Evolutionary conservation across 2,329 filamentous ascomycete species (phyloP), one percentile per base, ranked within the genome.

Genomic region (Fusarium camptoceras): DNA sequence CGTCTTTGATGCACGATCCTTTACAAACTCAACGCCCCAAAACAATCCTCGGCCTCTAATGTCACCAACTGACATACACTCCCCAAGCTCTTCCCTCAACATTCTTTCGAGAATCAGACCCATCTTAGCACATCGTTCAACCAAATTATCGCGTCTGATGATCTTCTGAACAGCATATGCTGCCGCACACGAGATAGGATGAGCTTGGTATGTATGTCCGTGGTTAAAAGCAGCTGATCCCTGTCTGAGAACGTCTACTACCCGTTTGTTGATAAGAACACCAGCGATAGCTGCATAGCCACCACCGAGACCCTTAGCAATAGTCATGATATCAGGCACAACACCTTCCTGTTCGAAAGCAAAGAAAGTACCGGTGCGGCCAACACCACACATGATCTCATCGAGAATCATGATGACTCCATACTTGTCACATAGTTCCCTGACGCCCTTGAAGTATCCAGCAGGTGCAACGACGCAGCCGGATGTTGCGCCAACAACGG

Each of bases 121-220:
- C 81, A 88, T 87, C 0, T 73, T 72, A 4, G 76, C 76, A 8
- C 90, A 89, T 70, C 91, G 91, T 1, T 82, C 80, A 1, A 93
- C 75, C 4, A 93, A 77, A 2, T 85, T 80, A 1, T 91, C 83
- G 10, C 89, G 80, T 18, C 82, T 75, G 15, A 93, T 83, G 34
- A 90, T 86, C 28, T 77, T 79, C 70, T 91, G 88, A 1, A 91
- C 89, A 37, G 89, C 87, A 2, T 92, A 81, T 0, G 88, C 90
- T 0, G 89, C 86, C 0, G 89, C 81, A 73, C 89, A 90, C 20
- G 85, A 83, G 2, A 88, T 76, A 0, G 89, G 86, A 65, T 89
- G 88, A 4, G 85, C 86, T 70, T 91, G 88, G 68, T 89, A 83
- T 0, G 89, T 92, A 44, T 90, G 87, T 0, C 88, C 89, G 62